Evolutionary conservation across 2,329 filamentous ascomycete genomes (phyloP).

Genomic region (Hawksworthiomyces lignivorus): DNA sequence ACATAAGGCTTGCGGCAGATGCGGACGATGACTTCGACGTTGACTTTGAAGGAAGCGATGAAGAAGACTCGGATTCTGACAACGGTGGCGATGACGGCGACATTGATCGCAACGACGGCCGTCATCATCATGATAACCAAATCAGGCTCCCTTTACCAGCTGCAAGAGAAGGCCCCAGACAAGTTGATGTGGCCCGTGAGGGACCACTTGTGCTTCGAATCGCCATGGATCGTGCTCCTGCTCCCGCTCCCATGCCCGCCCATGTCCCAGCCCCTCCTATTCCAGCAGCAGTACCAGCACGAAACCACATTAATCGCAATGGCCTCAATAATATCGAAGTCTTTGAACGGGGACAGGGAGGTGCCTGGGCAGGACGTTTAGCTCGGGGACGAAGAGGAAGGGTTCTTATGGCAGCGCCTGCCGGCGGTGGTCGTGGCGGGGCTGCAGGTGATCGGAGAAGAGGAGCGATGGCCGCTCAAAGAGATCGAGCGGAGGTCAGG

Average conservation of each 20-base stretch:
- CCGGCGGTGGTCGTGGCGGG: not conserved
- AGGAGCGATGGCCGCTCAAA: not conserved
- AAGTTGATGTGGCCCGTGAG: conserved; percentile 44
- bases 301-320: not conserved
- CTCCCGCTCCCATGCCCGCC: not conserved
- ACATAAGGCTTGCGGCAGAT: too few species aligned
- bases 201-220: conserved; percentile 50
- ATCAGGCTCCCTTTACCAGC: too few species aligned
- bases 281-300: not conserved
- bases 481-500: not conserved
- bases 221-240: conserved; percentile 24
- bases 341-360: not conserved
- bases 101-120: conserved; percentile 5
- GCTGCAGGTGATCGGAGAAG: not conserved
- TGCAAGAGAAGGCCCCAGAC: not conserved
- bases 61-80: conserved; percentile 4
- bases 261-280: not conserved
- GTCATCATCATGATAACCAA: not conserved
- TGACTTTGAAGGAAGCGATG: conserved; percentile 15
- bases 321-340: too few species aligned
- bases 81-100: conserved; percentile 19
- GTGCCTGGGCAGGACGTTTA: not conserved
- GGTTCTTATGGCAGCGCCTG: too few species aligned
- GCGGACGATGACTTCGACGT: conserved; percentile 10
- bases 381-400: too few species aligned